Base-by-base conservation (phyloP, 306 rosid species). In the Alnus rubra region DNA sequence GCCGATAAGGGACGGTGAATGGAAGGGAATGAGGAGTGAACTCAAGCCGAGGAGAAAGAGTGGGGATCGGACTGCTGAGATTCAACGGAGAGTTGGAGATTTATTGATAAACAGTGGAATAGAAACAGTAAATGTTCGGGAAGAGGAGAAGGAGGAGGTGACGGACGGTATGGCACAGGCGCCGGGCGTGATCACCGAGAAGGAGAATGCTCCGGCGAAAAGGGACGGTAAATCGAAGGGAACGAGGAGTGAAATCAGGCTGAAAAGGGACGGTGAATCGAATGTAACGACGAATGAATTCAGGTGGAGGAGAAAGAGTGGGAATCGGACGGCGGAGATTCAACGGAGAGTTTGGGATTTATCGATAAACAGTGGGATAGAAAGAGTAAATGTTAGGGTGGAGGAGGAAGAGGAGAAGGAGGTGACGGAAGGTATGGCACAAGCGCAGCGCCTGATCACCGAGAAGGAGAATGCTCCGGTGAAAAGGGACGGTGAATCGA, bases 271-370 rank as follows among this genome's bases (percentile, higher is more conserved):
- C 4, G 65, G 16, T 53, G 82, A 49, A 31, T 74, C 80, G 72
- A 12, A 60, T 31, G 28, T 68, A 78, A 42, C 4, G 4, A 31
- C 9, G 54, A 76, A 18, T 19, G 79, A 50, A 35, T 53, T 47
- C 53, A 69, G 75, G 52, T 68, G 39, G 47, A 73, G 74, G 37
- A 33, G 37, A 19, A 31, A 47, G 52, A 67, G 6, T 4, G 28
- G 23, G 39, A 30, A 7, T 63, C 62, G 28, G n/a, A 58, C 3
- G 2, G 59, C 30, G 69, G 81, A 82, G 70, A 73, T 68, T 77
- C 87, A 84, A 69, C 23, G 31, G 74, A 69, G 82, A 73, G 19
- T 81, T 49, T 69, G 81, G 79, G 85, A 4, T 69, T 76, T 82
- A 1, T 39, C 80, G 0, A 30, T 79, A 49, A 78, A 78, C 30